Conservation (phyloP, 345 rosid genomes). For the Eucalyptus pumila region DNA sequence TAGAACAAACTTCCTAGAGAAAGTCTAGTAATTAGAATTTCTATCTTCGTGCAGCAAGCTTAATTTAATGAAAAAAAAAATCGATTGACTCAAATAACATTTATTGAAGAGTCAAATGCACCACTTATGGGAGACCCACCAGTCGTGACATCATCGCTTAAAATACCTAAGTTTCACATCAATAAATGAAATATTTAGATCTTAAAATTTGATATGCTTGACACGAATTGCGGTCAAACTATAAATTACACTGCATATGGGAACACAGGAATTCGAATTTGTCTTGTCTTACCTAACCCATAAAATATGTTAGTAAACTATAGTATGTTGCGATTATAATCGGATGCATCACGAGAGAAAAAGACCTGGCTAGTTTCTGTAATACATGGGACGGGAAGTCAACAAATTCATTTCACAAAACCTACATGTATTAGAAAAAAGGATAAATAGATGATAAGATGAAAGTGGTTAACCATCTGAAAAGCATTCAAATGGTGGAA, state of each 20-base stretch:
- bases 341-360: background rate
- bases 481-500: background rate
- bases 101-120: background rate
- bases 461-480: background rate
- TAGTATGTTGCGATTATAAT: background rate
- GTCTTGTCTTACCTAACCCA: background rate
- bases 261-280: background rate
- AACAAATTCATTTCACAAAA: background rate
- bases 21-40: too few species aligned
- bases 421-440: background rate
- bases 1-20: too few species aligned
- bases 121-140: background rate
- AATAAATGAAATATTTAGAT: background rate
- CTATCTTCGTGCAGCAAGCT: too few species aligned
- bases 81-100: background rate
- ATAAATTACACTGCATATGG: background rate
- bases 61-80: too few species aligned
- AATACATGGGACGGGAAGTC: background rate
- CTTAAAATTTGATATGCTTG: background rate
- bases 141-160: background rate
- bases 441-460: background rate
- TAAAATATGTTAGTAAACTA: background rate
- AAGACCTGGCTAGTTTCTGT: background rate
- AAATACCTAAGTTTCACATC: background rate
- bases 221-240: background rate